Conservation (phyloP, 2,329 filamentous ascomycete species). For the Parafenestella ontariensis region DNA sequence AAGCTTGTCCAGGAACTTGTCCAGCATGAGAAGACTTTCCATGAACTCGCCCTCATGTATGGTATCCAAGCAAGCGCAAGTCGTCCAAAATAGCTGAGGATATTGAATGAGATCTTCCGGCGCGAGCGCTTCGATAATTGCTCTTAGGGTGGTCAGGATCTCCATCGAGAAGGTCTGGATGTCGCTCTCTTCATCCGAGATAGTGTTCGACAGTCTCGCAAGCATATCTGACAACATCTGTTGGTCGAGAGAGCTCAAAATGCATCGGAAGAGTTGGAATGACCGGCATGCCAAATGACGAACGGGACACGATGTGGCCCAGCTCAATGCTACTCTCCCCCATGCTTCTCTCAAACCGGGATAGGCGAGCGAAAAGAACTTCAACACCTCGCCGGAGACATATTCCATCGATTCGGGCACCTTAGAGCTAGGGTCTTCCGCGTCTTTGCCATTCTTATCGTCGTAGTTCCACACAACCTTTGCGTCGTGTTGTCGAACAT, state of each 20-base stretch:
- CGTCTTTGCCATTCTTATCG: conserved; percentile 78
- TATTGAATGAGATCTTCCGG: conserved; percentile 83
- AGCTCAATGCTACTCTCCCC: conserved; percentile 87
- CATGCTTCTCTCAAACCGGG: conserved; percentile 89
- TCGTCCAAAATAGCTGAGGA: conserved; percentile 97
- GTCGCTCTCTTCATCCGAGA: conserved; percentile 90
- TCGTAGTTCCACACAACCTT: conserved; percentile 94
- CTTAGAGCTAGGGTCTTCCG: conserved; percentile 74
- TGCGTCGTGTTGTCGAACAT: conserved; percentile 81
- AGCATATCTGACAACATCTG: conserved; percentile 98
- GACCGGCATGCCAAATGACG: conserved; percentile 94
- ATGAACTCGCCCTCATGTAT: conserved; percentile 96
- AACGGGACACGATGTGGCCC: conserved; percentile 97
- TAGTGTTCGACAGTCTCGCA: conserved; percentile 91
- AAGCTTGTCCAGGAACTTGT: conserved; percentile 82
- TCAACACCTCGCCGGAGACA: conserved; percentile 80
- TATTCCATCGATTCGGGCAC: conserved; percentile 88
- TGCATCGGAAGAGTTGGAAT: conserved; percentile 96
- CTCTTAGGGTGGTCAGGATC: conserved; percentile 91
- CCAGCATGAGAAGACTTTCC: conserved; percentile 89
- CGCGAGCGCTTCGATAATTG: conserved; percentile 85
- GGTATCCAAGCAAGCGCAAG: conserved; percentile 92
- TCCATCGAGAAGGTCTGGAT: conserved; percentile 98
- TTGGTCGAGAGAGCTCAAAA: conserved; percentile 88
- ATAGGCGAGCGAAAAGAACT: conserved; percentile 83